Evolutionary conservation across 106 monocot genomes (phyloP).

Genomic region (Cymbidium sinense): DNA sequence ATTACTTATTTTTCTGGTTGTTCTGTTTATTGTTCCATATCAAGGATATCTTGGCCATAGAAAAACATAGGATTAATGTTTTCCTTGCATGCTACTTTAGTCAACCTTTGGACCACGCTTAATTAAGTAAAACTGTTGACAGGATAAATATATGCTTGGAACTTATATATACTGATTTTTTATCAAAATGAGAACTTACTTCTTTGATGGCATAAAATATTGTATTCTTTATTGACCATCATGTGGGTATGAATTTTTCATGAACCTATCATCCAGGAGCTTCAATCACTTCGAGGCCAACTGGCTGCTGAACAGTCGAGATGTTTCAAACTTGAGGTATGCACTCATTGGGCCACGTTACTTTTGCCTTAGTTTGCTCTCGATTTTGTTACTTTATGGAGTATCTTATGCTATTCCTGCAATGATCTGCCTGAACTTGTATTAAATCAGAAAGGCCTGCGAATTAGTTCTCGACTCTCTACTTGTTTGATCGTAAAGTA

Average conservation of each 20-base stretch:
- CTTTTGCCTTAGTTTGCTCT: not conserved
- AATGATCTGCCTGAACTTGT: no score
- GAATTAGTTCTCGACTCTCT: no score
- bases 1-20: not conserved
- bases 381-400: not conserved
- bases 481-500: no score
- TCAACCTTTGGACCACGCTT: not conserved
- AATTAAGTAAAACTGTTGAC: not conserved
- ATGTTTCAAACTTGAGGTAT: conserved; percentile 94
- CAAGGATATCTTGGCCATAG: not conserved
- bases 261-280: conserved; percentile 32
- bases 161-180: not conserved
- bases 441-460: no score
- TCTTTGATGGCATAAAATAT: not conserved
- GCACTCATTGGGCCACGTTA: not conserved
- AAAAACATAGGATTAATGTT: not conserved
- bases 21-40: no score
- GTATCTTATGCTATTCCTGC: no score
- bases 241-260: not conserved
- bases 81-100: not conserved
- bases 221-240: not conserved
- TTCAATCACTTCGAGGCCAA: conserved; percentile 81
- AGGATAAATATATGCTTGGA: not conserved
- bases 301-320: conserved; percentile 92
- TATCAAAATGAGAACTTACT: not conserved